These are phyloP conservation scores for Pseudopyrenochaeta lycopersici DNA, from an alignment of 2,329 filamentous ascomycete species.

Conservation along the genomic window DNA sequence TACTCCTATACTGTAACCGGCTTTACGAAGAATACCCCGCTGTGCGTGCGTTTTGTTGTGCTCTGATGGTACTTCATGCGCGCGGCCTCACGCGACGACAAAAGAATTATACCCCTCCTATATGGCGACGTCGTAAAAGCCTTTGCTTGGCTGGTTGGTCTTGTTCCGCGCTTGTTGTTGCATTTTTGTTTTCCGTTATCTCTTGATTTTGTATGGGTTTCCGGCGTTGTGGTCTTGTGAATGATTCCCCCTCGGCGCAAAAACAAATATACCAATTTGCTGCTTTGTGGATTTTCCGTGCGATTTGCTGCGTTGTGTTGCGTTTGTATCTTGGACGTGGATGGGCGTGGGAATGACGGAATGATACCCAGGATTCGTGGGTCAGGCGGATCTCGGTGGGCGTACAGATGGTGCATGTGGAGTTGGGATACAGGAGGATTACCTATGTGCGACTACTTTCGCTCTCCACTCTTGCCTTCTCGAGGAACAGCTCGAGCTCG, in stretches of 20 bases:
- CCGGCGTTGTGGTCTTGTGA: constrained; percentile 36
- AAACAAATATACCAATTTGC: constrained; percentile 55
- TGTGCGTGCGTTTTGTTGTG: constrained; percentile 33
- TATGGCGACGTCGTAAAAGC: constrained; percentile 48
- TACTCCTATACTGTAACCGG: constrained; percentile 42
- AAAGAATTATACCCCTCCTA: constrained; percentile 53
- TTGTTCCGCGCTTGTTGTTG: constrained; percentile 12
- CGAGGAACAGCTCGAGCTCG: not conserved
- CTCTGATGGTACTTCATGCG: constrained; percentile 23
- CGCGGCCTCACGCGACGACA: constrained; percentile 41
- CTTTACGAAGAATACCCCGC: constrained; percentile 50
- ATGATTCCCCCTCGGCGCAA: constrained; percentile 52
- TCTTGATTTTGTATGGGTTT: constrained; percentile 26
- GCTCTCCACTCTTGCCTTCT: constrained; percentile 2
- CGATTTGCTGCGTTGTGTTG: constrained; percentile 3
- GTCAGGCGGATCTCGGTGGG: constrained; percentile 33
- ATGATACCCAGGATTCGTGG: constrained; percentile 33
- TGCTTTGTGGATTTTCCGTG: constrained; percentile 36
- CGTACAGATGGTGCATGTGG: constrained; percentile 13
- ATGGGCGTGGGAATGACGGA: constrained; percentile 7
- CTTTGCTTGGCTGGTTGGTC: constrained; percentile 40
- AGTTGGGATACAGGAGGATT: constrained; percentile 5
- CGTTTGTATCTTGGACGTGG: not conserved
- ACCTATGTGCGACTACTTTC: not conserved
- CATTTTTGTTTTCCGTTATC: constrained; percentile 27